A percentile compares a stretch with the other conserved stretches of the same genome.
Conservation (phyloP, 805 yeast species). For the Blastobotrys terrestris region DNA sequence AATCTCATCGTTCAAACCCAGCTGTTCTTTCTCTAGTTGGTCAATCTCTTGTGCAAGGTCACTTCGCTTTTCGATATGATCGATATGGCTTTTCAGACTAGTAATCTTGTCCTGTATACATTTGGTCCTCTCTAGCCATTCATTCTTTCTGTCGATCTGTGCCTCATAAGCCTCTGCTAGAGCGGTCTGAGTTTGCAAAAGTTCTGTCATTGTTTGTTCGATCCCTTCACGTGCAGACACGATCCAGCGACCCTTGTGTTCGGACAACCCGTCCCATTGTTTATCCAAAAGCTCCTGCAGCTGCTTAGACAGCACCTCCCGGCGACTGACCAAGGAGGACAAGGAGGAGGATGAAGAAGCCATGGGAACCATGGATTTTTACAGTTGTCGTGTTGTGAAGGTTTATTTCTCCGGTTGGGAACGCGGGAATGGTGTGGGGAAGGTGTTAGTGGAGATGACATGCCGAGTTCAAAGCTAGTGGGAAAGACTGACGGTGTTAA, state of each 20-base stretch:
- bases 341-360: neutral
- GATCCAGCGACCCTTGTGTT: slow-evolving; percentile 10
- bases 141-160: slow-evolving; percentile 3
- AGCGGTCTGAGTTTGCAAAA: slow-evolving; percentile 10
- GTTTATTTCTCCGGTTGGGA: too few relatives aligned
- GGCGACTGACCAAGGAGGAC: slow-evolving; percentile 1
- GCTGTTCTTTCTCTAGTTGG: slow-evolving; percentile 10
- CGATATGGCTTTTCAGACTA: slow-evolving; percentile 2
- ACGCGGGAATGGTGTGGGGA: too few relatives aligned
- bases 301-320: slow-evolving; percentile 5
- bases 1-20: slow-evolving; percentile 15
- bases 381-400: neutral
- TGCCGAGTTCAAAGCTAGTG: too few relatives aligned
- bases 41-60: slow-evolving; percentile 8
- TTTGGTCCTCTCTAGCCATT: slow-evolving; percentile 8
- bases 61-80: neutral
- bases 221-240: slow-evolving; percentile 15
- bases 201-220: slow-evolving; percentile 12
- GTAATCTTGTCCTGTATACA: slow-evolving; percentile 3
- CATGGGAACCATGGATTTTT: neutral
- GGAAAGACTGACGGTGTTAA: too few relatives aligned
- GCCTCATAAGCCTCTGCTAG: slow-evolving; percentile 10
- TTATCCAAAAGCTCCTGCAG: slow-evolving; percentile 16
- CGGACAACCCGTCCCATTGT: slow-evolving; percentile 19
- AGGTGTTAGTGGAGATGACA: too few relatives aligned